Evolutionary conservation across 148 eudicot genomes (phyloP).

Genomic region (Beta vulgaris): DNA sequence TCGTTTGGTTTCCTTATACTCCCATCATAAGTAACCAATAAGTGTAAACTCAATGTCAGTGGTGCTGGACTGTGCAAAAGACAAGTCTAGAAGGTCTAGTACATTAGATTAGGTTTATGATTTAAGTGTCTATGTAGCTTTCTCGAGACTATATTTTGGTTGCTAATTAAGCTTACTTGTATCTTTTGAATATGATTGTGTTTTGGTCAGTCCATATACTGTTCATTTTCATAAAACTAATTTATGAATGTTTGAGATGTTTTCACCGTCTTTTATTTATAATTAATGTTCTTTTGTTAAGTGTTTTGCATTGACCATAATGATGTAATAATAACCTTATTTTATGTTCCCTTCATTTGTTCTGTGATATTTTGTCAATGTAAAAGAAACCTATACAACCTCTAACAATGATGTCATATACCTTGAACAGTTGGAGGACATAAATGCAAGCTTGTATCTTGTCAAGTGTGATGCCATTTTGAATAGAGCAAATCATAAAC

Average conservation of each 20-base stretch:
- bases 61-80: background rate
- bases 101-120: background rate
- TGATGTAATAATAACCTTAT: background rate
- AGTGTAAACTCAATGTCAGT: background rate
- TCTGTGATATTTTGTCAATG: background rate
- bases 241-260: background rate
- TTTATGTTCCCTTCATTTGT: background rate
- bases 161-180: background rate
- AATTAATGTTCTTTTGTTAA: background rate
- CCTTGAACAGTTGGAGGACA: slow-evolving; percentile 80
- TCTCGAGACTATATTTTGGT: background rate
- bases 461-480: slow-evolving; percentile 88
- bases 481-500: slow-evolving; percentile 78
- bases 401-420: slow-evolving; percentile 22
- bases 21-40: background rate
- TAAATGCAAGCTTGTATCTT: slow-evolving; percentile 97
- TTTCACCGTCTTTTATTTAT: background rate
- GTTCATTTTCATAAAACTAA: background rate
- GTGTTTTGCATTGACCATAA: background rate
- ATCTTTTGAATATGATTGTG: background rate
- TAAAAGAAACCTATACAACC: slow-evolving; percentile 1
- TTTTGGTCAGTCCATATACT: background rate
- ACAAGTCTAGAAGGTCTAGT: background rate
- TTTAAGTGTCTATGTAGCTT: background rate
- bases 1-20: background rate